A percentile compares a stretch with the other conserved stretches of the same genome.
phyloP scores from a whole-genome alignment of 2,329 filamentous ascomycete species.

The Aspergillus ochraceoroseus region DNA sequence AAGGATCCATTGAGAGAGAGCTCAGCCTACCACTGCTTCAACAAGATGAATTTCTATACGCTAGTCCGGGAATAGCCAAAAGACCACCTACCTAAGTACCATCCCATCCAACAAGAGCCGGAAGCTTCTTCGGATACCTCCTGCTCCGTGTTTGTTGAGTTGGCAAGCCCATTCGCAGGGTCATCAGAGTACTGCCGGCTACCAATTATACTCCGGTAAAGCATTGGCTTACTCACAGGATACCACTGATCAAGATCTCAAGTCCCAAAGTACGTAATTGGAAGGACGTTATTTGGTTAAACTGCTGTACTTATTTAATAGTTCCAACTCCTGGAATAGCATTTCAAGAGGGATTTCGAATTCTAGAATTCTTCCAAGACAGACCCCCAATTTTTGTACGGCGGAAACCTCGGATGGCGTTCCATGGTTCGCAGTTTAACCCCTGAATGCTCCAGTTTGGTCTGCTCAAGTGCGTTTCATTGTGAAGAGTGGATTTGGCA shows the following conservation, averaged over 20 bases:
- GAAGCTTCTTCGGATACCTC: no score
- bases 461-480: neutral
- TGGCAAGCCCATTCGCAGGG: slow-evolving; percentile 3
- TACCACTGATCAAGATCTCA: no score
- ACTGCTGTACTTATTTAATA: no score
- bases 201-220: slow-evolving; percentile 5
- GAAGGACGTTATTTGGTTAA: no score
- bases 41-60: neutral
- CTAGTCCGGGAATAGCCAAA: neutral
- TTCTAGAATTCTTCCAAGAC: no score
- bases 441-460: slow-evolving; percentile 12
- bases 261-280: no score
- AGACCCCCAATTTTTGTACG: slow-evolving; percentile 13
- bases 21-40: neutral
- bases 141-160: neutral
- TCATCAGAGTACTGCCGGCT: neutral
- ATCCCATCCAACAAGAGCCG: no score
- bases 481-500: no score
- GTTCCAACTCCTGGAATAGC: no score
- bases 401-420: slow-evolving; percentile 22
- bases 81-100: neutral
- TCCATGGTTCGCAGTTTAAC: slow-evolving; percentile 16
- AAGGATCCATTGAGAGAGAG: neutral
- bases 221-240: no score
- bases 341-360: no score